These are phyloP conservation scores for Hortiboletus rubellus DNA, from an alignment of 1,284 basidiomycete genomes.

Conservation along the genomic window DNA sequence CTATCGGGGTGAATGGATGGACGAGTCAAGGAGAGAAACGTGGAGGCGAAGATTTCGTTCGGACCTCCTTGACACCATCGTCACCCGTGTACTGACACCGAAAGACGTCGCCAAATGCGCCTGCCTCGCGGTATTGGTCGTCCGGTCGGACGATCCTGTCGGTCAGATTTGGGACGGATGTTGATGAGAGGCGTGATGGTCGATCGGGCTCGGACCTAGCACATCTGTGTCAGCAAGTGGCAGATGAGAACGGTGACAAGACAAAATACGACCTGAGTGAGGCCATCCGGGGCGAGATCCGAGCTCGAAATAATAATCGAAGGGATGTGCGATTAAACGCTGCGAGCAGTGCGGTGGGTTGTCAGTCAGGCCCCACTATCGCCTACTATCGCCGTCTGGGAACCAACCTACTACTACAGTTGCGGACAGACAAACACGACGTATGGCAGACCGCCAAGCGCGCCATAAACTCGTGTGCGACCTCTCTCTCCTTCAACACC, in stretches of 20 bases:
- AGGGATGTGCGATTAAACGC: no score
- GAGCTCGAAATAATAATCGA: neutral
- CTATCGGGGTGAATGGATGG: neutral
- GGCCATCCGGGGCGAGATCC: neutral
- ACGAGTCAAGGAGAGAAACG: neutral
- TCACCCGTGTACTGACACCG: slow-evolving; percentile 2
- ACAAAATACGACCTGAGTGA: neutral
- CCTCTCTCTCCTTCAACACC: no score
- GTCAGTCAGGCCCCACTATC: no score
- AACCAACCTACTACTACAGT: no score
- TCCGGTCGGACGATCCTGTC: neutral
- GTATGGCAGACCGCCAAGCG: no score
- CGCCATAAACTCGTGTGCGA: no score
- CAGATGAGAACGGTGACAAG: no score
- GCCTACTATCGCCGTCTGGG: no score
- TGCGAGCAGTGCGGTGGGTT: no score
- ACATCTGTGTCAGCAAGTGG: no score
- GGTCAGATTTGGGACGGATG: neutral
- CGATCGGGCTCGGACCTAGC: neutral
- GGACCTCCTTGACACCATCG: slow-evolving; percentile 5
- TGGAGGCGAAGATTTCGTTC: neutral
- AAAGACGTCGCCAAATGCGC: slow-evolving; percentile 17
- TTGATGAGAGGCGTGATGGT: neutral
- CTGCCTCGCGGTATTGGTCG: neutral
- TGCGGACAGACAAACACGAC: no score